Evolutionary conservation across 805 yeast species (phyloP).

Genomic region (Debaryomyces hansenii): DNA sequence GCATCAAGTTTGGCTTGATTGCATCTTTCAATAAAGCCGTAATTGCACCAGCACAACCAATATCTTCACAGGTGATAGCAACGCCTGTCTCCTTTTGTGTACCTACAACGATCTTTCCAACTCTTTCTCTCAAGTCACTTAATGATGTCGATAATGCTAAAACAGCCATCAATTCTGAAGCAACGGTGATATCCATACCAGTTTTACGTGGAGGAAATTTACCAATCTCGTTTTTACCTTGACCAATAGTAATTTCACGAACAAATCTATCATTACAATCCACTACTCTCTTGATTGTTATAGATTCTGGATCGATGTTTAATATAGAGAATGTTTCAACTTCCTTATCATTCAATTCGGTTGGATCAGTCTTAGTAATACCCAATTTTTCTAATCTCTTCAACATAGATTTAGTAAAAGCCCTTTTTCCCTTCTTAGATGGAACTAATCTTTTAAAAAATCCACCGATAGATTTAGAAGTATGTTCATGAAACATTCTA

Average conservation of each 20-base stretch:
- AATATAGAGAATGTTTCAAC: constrained; percentile 72
- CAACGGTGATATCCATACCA: constrained; percentile 96
- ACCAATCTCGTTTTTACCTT: constrained; percentile 79
- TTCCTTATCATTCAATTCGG: constrained; percentile 77
- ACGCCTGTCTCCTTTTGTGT: constrained; percentile 64
- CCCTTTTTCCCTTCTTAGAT: constrained; percentile 73
- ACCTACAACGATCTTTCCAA: constrained; percentile 89
- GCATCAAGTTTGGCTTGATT: constrained; percentile 95
- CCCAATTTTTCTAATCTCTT: constrained; percentile 78
- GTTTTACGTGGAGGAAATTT: constrained; percentile 82
- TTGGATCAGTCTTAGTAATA: constrained; percentile 77
- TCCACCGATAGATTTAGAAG: constrained; percentile 76
- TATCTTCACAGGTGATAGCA: constrained; percentile 91
- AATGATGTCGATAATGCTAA: constrained; percentile 79
- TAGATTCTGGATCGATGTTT: constrained; percentile 85
- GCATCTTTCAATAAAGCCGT: constrained; percentile 95
- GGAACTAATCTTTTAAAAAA: constrained; percentile 88
- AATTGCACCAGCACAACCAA: constrained; percentile 94
- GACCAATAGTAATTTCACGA: constrained; percentile 85
- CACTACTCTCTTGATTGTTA: constrained; percentile 90
- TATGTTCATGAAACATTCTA: constrained; percentile 90
- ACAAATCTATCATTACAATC: constrained; percentile 92
- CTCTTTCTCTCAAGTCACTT: constrained; percentile 80
- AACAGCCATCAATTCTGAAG: constrained; percentile 95
- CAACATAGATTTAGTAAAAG: constrained; percentile 76